Evolutionary conservation across 768 basidiomycete species (phyloP), one percentile per base, ranked within the genome.

Genomic region (Steccherinum ochraceum): DNA sequence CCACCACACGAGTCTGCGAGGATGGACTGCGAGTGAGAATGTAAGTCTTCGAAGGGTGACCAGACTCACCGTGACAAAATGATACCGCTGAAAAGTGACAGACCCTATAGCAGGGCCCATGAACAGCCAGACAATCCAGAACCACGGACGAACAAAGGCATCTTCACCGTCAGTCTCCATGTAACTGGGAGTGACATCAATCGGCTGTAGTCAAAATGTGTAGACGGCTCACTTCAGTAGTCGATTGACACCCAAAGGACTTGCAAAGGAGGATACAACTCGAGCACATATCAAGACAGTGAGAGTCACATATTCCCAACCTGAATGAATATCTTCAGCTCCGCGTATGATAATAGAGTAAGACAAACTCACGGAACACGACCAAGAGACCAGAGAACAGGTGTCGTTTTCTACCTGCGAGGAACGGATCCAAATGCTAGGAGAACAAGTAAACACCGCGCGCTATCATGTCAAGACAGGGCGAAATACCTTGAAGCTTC

Each of bases 111-210:
- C 20, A 7, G 49, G 49, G 12, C 79, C 80, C 3, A 76, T 41
- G 54, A 82, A 74, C 12, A 83, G 67, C 59, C 69, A 67, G 0
- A 65, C 27, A 10, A 87, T 75, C 85, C 86, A 89, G 12, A 87
- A 75, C 79, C 85, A 86, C 0, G 86, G 86, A 20, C 75, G 74
- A 27, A 83, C 64, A 4, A 64, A 57, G 0, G 81, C 71, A 19
- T 63, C 71, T 49, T 72, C 58, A 3, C 78, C 80, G 11, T 68
- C 64, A 2, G 64, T 73, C 65, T 87, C 84, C 13, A 89, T 65
- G 58, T 86, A 82, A 25, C 78, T 83, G 48, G n/a, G n/a, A n/a
- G n/a, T n/a, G n/a, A n/a, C n/a, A 25, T 20, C 5, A 26, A 45
- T 21, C 5, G 5, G 5, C 4, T n/a, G 21, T 5, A 5, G 45